A percentile compares a stretch with the other conserved stretches of the same genome.
phyloP scores from a whole-genome alignment of 2,329 filamentous ascomycete species.

The Pyricularia grisea region DNA sequence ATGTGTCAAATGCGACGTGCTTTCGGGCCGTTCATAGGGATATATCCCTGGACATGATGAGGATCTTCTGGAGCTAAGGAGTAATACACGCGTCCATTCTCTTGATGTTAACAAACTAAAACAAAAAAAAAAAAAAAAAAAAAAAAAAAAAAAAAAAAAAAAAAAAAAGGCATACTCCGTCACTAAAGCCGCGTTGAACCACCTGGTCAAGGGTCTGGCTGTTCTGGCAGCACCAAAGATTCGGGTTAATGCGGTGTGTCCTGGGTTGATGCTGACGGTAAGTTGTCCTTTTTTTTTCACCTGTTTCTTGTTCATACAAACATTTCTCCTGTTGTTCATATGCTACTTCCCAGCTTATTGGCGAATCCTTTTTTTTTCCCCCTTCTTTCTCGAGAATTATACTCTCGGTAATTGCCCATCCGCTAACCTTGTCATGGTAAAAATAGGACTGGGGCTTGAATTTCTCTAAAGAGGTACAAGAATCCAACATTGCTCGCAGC shows the following conservation, averaged over 20 bases:
- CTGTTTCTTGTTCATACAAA: no score
- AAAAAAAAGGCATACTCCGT: conserved; percentile 56
- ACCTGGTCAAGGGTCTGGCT: conserved; percentile 46
- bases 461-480: conserved; percentile 47
- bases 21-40: not conserved
- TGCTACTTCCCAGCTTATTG: not conserved
- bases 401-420: not conserved
- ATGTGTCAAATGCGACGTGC: not conserved
- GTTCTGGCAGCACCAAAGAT: conserved; percentile 43
- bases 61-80: not conserved
- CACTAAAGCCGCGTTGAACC: conserved; percentile 64
- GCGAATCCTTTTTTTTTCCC: not conserved
- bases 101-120: no score
- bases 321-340: not conserved
- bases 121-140: no score
- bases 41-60: not conserved
- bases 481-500: conserved; percentile 42
- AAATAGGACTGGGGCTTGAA: conserved; percentile 50
- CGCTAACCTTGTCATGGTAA: not conserved
- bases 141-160: not conserved
- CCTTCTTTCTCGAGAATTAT: not conserved
- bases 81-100: not conserved
- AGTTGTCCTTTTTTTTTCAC: conserved; percentile 8
- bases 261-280: conserved; percentile 41
- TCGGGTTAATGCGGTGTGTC: conserved; percentile 49